phyloP scores from a whole-genome alignment of 2,329 filamentous ascomycete genomes.

The Dryadomyces quercus-mongolicae region DNA sequence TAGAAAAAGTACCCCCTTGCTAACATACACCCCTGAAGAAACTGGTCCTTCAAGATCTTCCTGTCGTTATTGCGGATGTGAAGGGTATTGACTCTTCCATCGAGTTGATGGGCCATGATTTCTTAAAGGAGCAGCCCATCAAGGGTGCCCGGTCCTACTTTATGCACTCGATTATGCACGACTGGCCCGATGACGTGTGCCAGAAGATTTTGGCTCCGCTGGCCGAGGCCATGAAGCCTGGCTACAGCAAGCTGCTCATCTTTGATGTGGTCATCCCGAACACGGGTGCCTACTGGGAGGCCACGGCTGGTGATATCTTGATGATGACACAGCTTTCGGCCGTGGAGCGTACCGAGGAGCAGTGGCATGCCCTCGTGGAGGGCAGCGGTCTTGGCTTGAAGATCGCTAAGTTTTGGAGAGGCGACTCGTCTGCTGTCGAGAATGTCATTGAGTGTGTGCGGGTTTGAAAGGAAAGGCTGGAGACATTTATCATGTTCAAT shows the following conservation, averaged over 20 bases:
- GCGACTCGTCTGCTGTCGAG: constrained; percentile 19
- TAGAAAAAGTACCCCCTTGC: too few species aligned
- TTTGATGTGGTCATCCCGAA: constrained; percentile 13
- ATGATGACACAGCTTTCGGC: constrained; percentile 14
- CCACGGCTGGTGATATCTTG: constrained; percentile 12
- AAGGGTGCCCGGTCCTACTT: constrained; percentile 18
- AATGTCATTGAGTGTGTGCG: constrained; percentile 26
- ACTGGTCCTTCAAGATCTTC: constrained; percentile 13
- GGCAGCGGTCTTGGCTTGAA: constrained; percentile 17
- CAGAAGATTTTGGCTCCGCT: constrained; percentile 9
- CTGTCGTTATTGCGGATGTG: constrained; percentile 10
- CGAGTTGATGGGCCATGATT: constrained; percentile 11
- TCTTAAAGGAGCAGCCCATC: constrained; percentile 15
- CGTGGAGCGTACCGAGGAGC: constrained; percentile 2
- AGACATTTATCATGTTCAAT: too few species aligned
- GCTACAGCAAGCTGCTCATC: constrained; percentile 18
- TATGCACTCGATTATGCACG: constrained; percentile 20
- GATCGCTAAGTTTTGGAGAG: constrained; percentile 22
- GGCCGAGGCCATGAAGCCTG: constrained; percentile 14
- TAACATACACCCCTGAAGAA: background rate
- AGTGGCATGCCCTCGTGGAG: constrained; percentile 6
- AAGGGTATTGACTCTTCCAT: constrained; percentile 3
- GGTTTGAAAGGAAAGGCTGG: too few species aligned
- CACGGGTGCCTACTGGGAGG: constrained; percentile 8
- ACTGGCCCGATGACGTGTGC: constrained; percentile 17